Evolutionary conservation across 2,329 filamentous ascomycete genomes (phyloP), one percentile per base, ranked within the genome.

Genomic region (Pseudogymnoascus sp.): DNA sequence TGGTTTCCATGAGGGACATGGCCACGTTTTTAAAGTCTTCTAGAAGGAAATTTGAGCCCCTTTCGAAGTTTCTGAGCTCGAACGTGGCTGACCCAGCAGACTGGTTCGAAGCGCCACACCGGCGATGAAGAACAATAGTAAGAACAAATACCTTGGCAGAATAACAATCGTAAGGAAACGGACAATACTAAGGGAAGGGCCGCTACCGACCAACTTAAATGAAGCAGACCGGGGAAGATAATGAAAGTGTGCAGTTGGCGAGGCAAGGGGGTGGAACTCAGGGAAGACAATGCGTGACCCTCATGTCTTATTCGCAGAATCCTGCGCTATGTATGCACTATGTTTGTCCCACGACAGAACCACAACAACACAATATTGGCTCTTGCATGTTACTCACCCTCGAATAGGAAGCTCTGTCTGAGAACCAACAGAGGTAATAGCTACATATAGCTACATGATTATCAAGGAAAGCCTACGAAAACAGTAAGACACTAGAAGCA

Each of bases 111-210:
- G 45, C n/a, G 7, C 9, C 45, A 1, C 15, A 8, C 25, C n/a
- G 45, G 18, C 27, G n/a, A n/a, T 55, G 45, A 55, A 55, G 45
- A 55, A 55, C 45, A 55, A 55, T 55, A 10, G 27, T 55, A 55
- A 55, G 45, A 55, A 55, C 45, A 27, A 12, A 55, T 55, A 9
- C 12, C 45, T 55, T 33, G 9, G 45, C 27, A 9, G n/a, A 9
- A 33, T 12, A 55, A 55, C 45, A 55, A 55, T 55, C 13, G 27
- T 55, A 55, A 55, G 45, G 25, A 15, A 55, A 7, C 9, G 4
- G 13, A 55, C 45, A 55, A 55, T 55, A 55, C 45, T 55, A 55
- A 55, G 27, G 27, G n/a, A 55, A 31, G 45, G n/a, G 45, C 27
- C 27, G 45, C 45, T 55, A 55, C 10, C 45, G 45, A 18, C 27